Percentiles rank a stretch among this genome's conserved stretches.
Conservation (phyloP, 2,329 filamentous ascomycete species). For the Moelleriella libera region DNA sequence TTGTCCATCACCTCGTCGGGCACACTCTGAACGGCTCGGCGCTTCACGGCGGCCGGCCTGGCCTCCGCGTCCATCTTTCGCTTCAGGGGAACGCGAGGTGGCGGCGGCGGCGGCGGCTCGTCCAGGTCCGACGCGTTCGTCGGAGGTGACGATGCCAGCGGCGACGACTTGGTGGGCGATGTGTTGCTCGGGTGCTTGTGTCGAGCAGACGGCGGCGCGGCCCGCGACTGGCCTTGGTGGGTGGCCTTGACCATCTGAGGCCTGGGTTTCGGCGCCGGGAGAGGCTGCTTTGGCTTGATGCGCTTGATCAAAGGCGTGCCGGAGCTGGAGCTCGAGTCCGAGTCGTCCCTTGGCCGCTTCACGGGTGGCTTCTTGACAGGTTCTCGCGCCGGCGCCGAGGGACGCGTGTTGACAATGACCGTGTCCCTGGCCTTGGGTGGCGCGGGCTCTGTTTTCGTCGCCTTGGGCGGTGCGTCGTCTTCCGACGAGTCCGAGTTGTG, state of each 20-base stretch:
- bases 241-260: conserved; percentile 34
- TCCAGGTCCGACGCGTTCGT: conserved; percentile 52
- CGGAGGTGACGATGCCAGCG: conserved; percentile 49
- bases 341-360: conserved; percentile 39
- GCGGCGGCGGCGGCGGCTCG: conserved; percentile 19
- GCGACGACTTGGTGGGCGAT: conserved; percentile 49
- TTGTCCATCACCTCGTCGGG: conserved; percentile 32
- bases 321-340: conserved; percentile 45
- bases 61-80: conserved; percentile 21
- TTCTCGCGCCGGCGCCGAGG: conserved; percentile 13
- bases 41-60: conserved; percentile 14
- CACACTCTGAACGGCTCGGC: conserved; percentile 14
- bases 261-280: conserved; percentile 19
- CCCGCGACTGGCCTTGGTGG: conserved; percentile 24
- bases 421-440: conserved; percentile 16
- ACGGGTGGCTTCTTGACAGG: conserved; percentile 18
- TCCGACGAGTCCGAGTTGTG: conserved; percentile 42
- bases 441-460: conserved; percentile 14
- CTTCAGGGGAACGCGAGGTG: conserved; percentile 21
- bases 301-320: conserved; percentile 43
- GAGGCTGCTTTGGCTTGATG: conserved; percentile 33
- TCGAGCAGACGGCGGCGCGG: conserved; percentile 20
- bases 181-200: conserved; percentile 36
- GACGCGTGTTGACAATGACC: conserved; percentile 17
- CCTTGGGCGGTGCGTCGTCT: conserved; percentile 24